Evolutionary conservation across 345 rosid genomes (phyloP).

Genomic region (Brassica cretica): DNA sequence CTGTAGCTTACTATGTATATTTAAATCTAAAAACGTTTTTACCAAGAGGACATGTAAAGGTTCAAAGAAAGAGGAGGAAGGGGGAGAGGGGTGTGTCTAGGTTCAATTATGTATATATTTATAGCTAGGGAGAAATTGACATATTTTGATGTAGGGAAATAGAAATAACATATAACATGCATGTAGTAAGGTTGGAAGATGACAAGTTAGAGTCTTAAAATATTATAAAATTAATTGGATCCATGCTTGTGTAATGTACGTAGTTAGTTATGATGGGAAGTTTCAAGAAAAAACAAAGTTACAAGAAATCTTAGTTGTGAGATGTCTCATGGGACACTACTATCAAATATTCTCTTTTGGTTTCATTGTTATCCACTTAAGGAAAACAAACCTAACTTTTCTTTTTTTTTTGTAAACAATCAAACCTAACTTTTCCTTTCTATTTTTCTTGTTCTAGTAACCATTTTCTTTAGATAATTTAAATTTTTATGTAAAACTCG

Average conservation of each 20-base stretch:
- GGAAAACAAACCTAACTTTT: constrained; percentile 23
- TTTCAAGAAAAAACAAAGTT: constrained; percentile 61
- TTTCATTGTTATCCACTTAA: constrained; percentile 35
- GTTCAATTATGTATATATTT: constrained; percentile 39
- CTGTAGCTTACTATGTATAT: constrained; percentile 10
- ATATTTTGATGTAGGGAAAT: constrained; percentile 18
- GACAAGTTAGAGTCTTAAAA: constrained; percentile 46
- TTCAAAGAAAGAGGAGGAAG: constrained; percentile 38
- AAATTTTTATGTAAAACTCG: constrained; percentile 1
- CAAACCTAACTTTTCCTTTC: constrained; percentile 25
- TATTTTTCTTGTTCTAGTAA: constrained; percentile 2
- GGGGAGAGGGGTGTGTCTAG: constrained; percentile 36
- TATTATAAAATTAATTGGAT: constrained; percentile 42
- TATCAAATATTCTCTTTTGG: constrained; percentile 36
- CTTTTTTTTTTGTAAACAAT: too few relatives aligned
- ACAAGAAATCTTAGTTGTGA: constrained; percentile 62
- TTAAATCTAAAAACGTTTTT: background rate
- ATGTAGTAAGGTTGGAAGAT: constrained; percentile 33
- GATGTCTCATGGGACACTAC: constrained; percentile 46
- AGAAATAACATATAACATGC: constrained; percentile 27
- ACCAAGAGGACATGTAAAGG: constrained; percentile 23
- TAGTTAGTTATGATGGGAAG: constrained; percentile 63
- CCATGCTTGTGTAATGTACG: constrained; percentile 53
- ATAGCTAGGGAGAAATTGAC: constrained; percentile 25
- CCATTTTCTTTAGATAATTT: constrained; percentile 2